Base-by-base conservation (phyloP, 2,329 filamentous ascomycete genomes). In the Calonectria multiphialidica region DNA sequence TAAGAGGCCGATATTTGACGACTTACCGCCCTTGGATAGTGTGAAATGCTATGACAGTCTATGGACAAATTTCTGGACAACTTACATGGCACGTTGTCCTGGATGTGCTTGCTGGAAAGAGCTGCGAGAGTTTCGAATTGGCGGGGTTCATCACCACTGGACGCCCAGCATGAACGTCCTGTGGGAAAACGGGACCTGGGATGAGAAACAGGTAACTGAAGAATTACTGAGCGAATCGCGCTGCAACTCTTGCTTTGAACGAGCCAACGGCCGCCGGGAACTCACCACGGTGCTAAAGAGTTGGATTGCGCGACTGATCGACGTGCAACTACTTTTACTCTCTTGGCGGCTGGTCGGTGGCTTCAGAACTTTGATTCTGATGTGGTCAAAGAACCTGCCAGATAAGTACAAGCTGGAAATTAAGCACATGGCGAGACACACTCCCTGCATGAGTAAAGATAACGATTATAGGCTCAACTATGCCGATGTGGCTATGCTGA, bases 61-160 rank as follows among this genome's bases (percentile, higher is more conserved):
- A 21, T n/a, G 23, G 45, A 1, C 53, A 1, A 30, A 42, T 5
- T 40, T 28, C 2, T 72, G 68, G 66, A 16, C 63, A 0, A 71
- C 77, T 68, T 67, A 67, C 23, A 77, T 77, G 75, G 61, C 47
- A 0, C 68, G 74, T 0, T 77, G 75, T 42, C 30, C 61, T 3
- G 21, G n/a, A 28, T 77, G 75, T 5, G 28, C 42, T n/a, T n/a
- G 47, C 10, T 77, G 76, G 75, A 66, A 75, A 44, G 76, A 77
- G 18, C 3, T 75, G 1, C 66, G 75, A 30, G 69, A 49, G 1
- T 75, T 77, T 47, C 72, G 75, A 6, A 0, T 70, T 2, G 57
- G 45, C 5, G 55, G 66, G 0, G 2, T 33, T 0, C 50, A 23
- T 21, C 33, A 16, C 0, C 61, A 62, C 10, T 67, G 62, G 69